A percentile compares a stretch with the other conserved stretches of the same genome.
These are phyloP conservation scores for Trichoderma asperellum DNA, from an alignment of 2,329 filamentous ascomycete genomes.

Conservation along the genomic window DNA sequence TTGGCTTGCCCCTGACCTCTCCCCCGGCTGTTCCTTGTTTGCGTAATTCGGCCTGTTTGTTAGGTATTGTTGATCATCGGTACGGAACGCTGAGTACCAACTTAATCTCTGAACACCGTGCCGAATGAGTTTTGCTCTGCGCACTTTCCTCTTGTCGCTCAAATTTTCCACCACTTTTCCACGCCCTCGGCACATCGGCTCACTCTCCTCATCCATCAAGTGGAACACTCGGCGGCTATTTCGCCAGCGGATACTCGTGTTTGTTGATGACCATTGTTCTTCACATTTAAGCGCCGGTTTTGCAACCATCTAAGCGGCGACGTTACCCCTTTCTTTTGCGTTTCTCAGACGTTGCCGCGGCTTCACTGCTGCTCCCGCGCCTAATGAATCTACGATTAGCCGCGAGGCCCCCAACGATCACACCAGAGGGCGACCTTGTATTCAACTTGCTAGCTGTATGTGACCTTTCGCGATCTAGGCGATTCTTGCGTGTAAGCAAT, in stretches of 20 bases:
- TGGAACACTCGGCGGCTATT: constrained; percentile 15
- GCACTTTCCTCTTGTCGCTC: not conserved
- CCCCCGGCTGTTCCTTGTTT: not conserved
- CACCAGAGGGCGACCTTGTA: not conserved
- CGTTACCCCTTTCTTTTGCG: constrained; percentile 14
- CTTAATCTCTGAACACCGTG: not conserved
- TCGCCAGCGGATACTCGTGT: constrained; percentile 1
- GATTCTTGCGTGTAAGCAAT: constrained; percentile 33
- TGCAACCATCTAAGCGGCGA: not conserved
- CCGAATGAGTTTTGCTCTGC: not conserved
- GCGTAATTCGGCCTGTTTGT: not conserved
- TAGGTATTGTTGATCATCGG: not conserved
- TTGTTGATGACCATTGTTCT: constrained; percentile 22
- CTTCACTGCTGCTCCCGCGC: constrained; percentile 30
- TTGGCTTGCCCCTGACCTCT: not conserved
- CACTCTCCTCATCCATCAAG: not conserved
- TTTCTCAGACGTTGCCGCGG: constrained; percentile 11
- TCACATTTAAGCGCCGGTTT: constrained; percentile 38
- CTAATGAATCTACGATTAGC: constrained; percentile 30
- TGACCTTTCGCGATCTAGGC: constrained; percentile 3
- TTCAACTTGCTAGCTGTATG: not conserved
- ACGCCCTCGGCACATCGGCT: not conserved
- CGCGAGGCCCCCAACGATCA: constrained; percentile 23
- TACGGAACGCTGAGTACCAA: not conserved
- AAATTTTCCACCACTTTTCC: not conserved